These are phyloP conservation scores for Pythium brachiatum DNA, from an alignment of 352 stramenopile species.

Conservation along the genomic window DNA sequence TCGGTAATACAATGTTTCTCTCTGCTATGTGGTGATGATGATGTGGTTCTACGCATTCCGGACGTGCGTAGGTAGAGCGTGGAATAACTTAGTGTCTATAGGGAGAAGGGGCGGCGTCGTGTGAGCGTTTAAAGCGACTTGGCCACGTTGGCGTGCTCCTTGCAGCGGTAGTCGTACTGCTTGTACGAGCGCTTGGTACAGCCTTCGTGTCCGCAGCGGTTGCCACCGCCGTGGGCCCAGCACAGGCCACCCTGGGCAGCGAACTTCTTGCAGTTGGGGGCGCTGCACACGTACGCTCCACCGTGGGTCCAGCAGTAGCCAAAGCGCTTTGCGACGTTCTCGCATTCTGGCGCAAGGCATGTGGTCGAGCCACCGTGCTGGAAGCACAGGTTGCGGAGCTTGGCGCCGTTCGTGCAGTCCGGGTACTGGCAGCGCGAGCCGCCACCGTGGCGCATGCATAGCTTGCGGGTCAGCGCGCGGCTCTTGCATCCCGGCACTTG, in stretches of 20 bases:
- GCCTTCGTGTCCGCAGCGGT: conserved; percentile 26
- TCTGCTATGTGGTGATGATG: background rate
- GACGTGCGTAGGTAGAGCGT: background rate
- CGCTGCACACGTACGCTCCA: conserved; percentile 22
- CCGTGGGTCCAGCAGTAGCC: conserved; percentile 33
- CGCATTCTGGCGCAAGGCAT: conserved; percentile 18
- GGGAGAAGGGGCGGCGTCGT: background rate
- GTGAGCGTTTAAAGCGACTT: background rate
- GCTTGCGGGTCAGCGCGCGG: conserved; percentile 17
- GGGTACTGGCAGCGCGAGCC: conserved; percentile 20
- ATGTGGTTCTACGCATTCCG: conserved; percentile 14
- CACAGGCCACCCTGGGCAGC: conserved; percentile 29
- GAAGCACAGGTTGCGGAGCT: conserved; percentile 27
- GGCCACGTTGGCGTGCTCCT: conserved; percentile 9
- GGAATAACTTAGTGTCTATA: conserved; percentile 28
- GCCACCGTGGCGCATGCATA: conserved; percentile 21
- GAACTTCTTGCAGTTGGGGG: conserved; percentile 26
- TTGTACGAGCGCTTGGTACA: conserved; percentile 29
- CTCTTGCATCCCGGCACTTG: conserved; percentile 20
- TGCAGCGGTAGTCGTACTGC: conserved; percentile 22
- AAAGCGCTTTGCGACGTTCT: conserved; percentile 25
- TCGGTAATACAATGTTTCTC: conserved; percentile 6
- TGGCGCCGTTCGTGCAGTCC: conserved; percentile 23
- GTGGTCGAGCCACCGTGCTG: conserved; percentile 25
- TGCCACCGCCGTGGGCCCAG: conserved; percentile 29